Conservation (phyloP, 352 stramenopile species). For the Phytophthora colocasiae region DNA sequence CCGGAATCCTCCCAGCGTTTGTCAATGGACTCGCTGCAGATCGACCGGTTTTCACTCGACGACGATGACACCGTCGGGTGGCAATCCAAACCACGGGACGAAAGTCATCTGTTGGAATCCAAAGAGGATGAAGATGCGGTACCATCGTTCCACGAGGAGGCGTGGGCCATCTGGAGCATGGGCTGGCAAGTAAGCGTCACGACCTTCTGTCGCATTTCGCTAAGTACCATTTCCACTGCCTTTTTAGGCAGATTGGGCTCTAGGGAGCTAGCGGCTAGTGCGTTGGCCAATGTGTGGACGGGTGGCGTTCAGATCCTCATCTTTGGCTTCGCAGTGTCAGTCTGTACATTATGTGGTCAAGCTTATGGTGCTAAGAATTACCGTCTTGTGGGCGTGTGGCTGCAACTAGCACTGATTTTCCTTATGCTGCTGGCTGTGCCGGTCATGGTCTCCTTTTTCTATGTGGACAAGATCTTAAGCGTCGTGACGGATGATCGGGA, state of each 20-base stretch:
- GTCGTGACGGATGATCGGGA: constrained; percentile 70
- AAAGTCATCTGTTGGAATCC: constrained; percentile 10
- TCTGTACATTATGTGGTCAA: constrained; percentile 83
- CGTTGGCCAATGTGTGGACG: constrained; percentile 82
- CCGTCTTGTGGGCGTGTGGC: constrained; percentile 78
- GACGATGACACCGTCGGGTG: constrained; percentile 15
- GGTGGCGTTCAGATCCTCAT: constrained; percentile 83
- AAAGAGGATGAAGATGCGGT: constrained; percentile 9
- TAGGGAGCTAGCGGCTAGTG: constrained; percentile 72
- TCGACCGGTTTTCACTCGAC: constrained; percentile 28
- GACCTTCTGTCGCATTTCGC: constrained; percentile 83
- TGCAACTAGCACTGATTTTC: constrained; percentile 80
- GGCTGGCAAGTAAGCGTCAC: constrained; percentile 84
- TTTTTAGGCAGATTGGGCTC: constrained; percentile 83
- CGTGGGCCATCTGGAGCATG: constrained; percentile 80
- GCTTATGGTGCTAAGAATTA: constrained; percentile 85
- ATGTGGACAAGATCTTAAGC: constrained; percentile 72
- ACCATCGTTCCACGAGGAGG: constrained; percentile 60
- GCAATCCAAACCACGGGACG: constrained; percentile 30
- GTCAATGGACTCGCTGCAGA: constrained; percentile 26
- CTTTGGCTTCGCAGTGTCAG: constrained; percentile 80
- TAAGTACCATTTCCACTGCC: constrained; percentile 80
- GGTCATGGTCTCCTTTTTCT: constrained; percentile 85
- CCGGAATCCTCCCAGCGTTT: neutral
- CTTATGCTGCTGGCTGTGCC: constrained; percentile 72